phyloP scores from a whole-genome alignment of 176 grass and related monocot species.

The Ensete ventricosum region DNA sequence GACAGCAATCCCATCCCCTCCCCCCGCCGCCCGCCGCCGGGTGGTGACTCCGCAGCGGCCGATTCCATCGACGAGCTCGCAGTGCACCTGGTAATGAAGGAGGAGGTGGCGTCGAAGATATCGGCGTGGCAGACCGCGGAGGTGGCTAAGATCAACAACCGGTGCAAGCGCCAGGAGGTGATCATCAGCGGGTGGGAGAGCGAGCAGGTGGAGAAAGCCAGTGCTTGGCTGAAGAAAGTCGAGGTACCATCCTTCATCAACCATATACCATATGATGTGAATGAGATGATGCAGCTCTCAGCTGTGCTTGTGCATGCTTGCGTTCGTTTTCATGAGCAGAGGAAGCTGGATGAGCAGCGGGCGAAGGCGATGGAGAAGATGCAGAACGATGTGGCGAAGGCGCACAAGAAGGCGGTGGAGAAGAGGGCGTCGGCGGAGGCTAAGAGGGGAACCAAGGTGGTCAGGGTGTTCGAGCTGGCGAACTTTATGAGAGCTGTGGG shows the following conservation, averaged over 20 bases:
- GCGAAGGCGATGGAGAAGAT: slow-evolving; percentile 65
- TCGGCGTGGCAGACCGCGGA: slow-evolving; percentile 51
- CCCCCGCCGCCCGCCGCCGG: neutral
- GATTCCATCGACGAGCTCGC: slow-evolving; percentile 13
- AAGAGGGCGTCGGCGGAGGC: slow-evolving; percentile 52
- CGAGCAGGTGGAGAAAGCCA: slow-evolving; percentile 41
- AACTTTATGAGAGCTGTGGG: slow-evolving; percentile 59
- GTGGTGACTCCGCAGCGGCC: neutral
- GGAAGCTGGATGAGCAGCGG: slow-evolving; percentile 56
- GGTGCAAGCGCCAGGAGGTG: slow-evolving; percentile 57
- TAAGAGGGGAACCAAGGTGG: slow-evolving; percentile 36
- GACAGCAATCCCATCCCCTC: slow-evolving; percentile 26
- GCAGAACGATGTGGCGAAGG: slow-evolving; percentile 40
- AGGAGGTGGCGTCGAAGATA: slow-evolving; percentile 59
- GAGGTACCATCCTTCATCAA: slow-evolving; percentile 26
- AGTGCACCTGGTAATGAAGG: slow-evolving; percentile 49
- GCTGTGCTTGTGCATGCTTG: too few species aligned
- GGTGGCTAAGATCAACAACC: slow-evolving; percentile 51
- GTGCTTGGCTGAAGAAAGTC: slow-evolving; percentile 38
- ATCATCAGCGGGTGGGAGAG: slow-evolving; percentile 56
- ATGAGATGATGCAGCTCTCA: too few species aligned
- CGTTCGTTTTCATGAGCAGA: slow-evolving; percentile 9
- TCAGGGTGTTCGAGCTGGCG: slow-evolving; percentile 42
- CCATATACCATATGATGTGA: neutral
- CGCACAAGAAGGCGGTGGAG: slow-evolving; percentile 48